Evolutionary conservation across 331 rosid genomes (phyloP), one percentile per base, ranked within the genome.

Genomic region (Rosa hybrid): DNA sequence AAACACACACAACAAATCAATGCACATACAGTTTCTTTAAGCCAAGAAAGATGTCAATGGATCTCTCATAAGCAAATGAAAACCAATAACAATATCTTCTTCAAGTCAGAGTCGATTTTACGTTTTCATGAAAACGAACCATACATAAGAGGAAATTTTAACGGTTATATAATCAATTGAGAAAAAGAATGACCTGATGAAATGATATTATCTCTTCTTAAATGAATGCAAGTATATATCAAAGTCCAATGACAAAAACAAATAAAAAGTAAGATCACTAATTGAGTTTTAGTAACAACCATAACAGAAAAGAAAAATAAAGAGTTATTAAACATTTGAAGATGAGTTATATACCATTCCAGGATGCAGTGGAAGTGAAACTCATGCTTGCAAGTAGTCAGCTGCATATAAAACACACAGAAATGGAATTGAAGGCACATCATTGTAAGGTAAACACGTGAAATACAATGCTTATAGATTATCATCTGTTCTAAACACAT

Each of bases 361-460:
- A 95, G 94, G 85, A 95, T 90, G 89, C 99, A 95, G 67, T 95
- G 99, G 81, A 95, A 91, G 84, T 95, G 99, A 84, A 90, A 92
- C 78, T 93, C 97, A 41, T 95, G 99, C 77, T 78, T 90, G 90
- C 99, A 95, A 78, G 68, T 72, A 69, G 99, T 95, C 75, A 90
- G 75, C 99, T 95, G 84, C 78, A 89, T 86, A 42, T 62, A 62
- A 82, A 74, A 78, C 71, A 81, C 59, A 81, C 75, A 67, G 38
- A 78, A 23, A 77, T 45, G 50, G 14, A 71, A 71, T 6, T 78
- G 48, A 25, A 38, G 76, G 53, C 68, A 82, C 44, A 27, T 46
- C 54, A 16, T 14, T 64, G 39, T 9, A 63, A 12, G 67, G 73
- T 50, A 63, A 65, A 68, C 17, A 34, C 59, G 51, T 45, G 42